A percentile compares a stretch with the other conserved stretches of the same genome.
Conservation (phyloP, 2,329 filamentous ascomycete species). For the Diaporthe sp. region DNA sequence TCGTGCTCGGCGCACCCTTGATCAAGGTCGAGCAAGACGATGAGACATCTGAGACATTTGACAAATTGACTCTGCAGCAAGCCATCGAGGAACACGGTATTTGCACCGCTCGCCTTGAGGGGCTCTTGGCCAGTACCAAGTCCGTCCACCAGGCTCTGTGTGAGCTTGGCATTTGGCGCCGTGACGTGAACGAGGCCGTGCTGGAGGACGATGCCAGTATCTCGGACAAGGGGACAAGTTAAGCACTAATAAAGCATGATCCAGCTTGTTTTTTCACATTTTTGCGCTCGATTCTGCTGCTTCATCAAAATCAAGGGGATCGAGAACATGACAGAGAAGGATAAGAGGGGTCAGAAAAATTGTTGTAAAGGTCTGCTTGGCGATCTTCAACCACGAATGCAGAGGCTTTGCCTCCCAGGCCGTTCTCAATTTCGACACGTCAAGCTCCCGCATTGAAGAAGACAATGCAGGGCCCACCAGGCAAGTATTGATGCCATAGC, state of each 20-base stretch:
- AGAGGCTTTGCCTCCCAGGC: too few relatives aligned
- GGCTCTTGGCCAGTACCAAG: neutral
- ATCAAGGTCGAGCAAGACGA: constrained; percentile 13
- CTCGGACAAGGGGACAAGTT: neutral
- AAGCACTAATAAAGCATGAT: neutral
- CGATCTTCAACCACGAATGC: neutral
- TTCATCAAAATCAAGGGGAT: fast-evolving
- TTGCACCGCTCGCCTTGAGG: neutral
- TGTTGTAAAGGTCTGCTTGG: neutral
- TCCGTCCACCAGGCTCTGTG: neutral
- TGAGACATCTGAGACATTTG: constrained; percentile 9
- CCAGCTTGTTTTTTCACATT: too few relatives aligned
- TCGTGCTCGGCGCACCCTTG: neutral
- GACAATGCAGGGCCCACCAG: neutral
- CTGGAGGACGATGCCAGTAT: constrained; percentile 20
- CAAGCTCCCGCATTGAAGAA: neutral
- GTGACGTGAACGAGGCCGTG: neutral
- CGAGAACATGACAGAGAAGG: neutral
- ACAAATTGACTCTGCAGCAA: constrained; percentile 22
- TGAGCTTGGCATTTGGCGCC: constrained; percentile 17
- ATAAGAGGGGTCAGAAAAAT: too few relatives aligned
- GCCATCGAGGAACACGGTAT: neutral
- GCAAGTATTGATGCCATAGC: neutral
- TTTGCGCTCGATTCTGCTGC: neutral
- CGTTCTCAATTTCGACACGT: neutral